Base-by-base conservation (phyloP, 495 filamentous ascomycete genomes). In the Penicillium arizonense region DNA sequence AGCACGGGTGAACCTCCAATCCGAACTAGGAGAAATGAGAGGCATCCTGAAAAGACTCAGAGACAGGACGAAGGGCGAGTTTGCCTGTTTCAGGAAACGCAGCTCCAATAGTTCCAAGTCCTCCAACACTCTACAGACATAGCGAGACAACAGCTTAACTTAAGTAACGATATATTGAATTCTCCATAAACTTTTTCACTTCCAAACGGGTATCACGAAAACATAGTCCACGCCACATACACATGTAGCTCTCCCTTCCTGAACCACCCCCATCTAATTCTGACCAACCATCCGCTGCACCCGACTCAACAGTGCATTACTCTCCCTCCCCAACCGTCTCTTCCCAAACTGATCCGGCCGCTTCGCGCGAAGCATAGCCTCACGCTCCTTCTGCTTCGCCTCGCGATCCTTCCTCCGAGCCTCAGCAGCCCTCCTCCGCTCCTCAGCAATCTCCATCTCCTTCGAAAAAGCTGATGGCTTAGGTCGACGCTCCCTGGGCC, bases 11-110 rank as follows among this genome's bases (percentile, higher is more conserved):
- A 76, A 81, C 47, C 77, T 97, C 44, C 91, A 96, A 74, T 83
- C 78, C 26, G 93, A 97, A 73, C 72, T 98, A 58, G 87, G 87
- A 34, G 89, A 89, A 69, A 93, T 98, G 91, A 80, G 91, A 49
- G 83, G 77, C 26, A 82, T 91, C 14, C 72, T 98, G 50, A 96
- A 96, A 78, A 77, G 81, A 53, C 73, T 97, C 58, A 80, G 90
- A 57, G 90, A 96, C 62, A 83, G 85, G 54, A 93, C 84, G 38
- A 87, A 85, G 70, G 87, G 83, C 20, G 90, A 96, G 68, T 98
- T 97, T 76, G 80, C 82, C 13, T 90, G 87, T 63, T 91, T 91
- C 56, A 83, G 78, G 68, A 85, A 85, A 50, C 57, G 64, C 30
- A 63, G 71, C 44, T 60, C 58, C 24, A 52, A 43, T 4, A 56